Percentiles rank a stretch among this genome's conserved stretches.
phyloP scores from a whole-genome alignment of 2,329 filamentous ascomycete species.

The Cladosporium sphaerospermum region DNA sequence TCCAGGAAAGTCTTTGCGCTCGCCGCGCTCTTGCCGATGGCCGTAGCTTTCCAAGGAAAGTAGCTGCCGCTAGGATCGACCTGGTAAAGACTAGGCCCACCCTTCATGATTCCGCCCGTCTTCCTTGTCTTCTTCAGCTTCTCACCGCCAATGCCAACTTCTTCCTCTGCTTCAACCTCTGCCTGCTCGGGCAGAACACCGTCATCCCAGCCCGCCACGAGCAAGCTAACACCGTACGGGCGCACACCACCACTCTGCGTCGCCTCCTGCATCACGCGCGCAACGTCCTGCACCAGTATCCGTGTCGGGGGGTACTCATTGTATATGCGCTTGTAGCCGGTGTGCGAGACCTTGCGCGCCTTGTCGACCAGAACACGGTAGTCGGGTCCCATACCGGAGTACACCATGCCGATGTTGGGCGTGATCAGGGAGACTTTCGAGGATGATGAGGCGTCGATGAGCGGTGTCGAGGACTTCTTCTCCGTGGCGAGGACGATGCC shows the following conservation, averaged over 20 bases:
- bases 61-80: conserved; percentile 98
- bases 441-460: conserved; percentile 89
- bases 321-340: conserved; percentile 98
- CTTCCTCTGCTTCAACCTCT: conserved; percentile 53
- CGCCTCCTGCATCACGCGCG: conserved; percentile 96
- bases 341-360: conserved; percentile 96
- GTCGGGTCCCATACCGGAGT: conserved; percentile 97
- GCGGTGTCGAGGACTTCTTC: conserved; percentile 97
- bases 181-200: conserved; percentile 82
- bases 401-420: conserved; percentile 99
- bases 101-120: conserved; percentile 92
- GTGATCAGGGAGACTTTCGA: conserved; percentile 98
- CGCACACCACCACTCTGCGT: conserved; percentile 96
- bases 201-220: conserved; percentile 97
- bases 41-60: conserved; percentile 98
- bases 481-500: conserved; percentile 98
- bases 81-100: conserved; percentile 95
- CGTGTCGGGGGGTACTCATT: conserved; percentile 99
- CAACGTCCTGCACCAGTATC: conserved; percentile 98
- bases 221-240: conserved; percentile 90
- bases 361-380: conserved; percentile 97
- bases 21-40: conserved; percentile 96
- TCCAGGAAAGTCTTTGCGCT: conserved; percentile 98
- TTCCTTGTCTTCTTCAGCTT: conserved; percentile 74
- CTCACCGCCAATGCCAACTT: conserved; percentile 50